Evolutionary conservation across 345 rosid genomes (phyloP), one percentile per base, ranked within the genome.

Genomic region (Moringa oleifera): DNA sequence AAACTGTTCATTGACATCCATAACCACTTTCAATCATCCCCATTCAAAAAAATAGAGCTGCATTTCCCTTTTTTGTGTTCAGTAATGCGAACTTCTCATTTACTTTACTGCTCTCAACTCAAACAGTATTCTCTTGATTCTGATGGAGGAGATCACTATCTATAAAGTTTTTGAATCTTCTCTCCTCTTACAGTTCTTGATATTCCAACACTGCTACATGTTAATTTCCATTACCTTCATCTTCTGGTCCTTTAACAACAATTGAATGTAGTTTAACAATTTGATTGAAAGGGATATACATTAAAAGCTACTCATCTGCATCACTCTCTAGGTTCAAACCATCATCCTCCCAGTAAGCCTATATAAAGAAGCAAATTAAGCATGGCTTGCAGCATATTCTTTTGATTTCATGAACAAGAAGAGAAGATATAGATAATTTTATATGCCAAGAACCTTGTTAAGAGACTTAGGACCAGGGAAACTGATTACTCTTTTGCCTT

Each of bases 281-380:
- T 85, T 88, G 97, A 67, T 53, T 81, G 72, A 94, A 94, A 68
- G 99, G 99, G 63, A 94, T 74, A 62, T 94, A 85, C 25, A 94
- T 85, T 59, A 94, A 66, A 59, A 94, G 88, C 65, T 94, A 96
- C 62, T 94, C 99, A 71, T 94, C 99, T 19, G 96, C 96, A 77
- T 90, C 96, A 31, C 97, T 94, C 76, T 85, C 99, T 60, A 90
- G 66, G 76, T 75, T 62, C 74, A 94, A 75, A 18, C 95, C 97
- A 65, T 80, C 96, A 77, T 94, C 97, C 69, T 94, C 99, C 78
- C 99, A 82, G 66, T 94, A 94, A 54, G 88, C 99, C 99, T 93
- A 77, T 71, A 63, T 52, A 0, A 73, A 53, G 31, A 65, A 62
- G 59, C 15, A 58, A 62, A 68, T 49, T 47, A 33, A 11, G 37